Conservation (phyloP, 768 basidiomycete species). For the Hericium alpestre region DNA sequence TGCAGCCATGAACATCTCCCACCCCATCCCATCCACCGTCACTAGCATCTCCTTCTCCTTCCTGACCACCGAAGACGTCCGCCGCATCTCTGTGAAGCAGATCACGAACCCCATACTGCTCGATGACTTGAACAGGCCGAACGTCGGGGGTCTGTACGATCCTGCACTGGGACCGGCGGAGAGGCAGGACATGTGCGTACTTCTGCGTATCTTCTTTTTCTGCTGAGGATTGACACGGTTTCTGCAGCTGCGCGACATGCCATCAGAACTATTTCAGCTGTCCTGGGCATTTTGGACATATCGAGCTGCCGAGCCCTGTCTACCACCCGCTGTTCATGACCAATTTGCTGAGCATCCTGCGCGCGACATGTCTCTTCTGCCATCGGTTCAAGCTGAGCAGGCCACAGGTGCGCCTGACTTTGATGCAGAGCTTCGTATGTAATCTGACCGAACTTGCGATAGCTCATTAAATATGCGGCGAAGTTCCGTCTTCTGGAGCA, state of each 20-base stretch:
- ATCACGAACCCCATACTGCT: conserved; percentile 87
- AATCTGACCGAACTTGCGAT: neutral
- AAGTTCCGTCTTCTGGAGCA: conserved; percentile 83
- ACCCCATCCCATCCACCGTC: conserved; percentile 79
- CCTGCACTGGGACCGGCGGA: conserved; percentile 87
- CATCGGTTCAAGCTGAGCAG: conserved; percentile 80
- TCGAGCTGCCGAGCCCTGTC: conserved; percentile 89
- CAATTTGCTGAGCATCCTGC: conserved; percentile 78
- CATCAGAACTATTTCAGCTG: conserved; percentile 87
- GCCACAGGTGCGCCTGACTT: conserved; percentile 42
- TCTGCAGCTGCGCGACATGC: conserved; percentile 81
- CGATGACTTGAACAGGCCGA: conserved; percentile 89
- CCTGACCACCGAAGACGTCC: conserved; percentile 77
- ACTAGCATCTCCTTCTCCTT: conserved; percentile 87
- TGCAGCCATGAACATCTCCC: conserved; percentile 73
- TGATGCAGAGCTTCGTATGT: neutral
- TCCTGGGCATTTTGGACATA: conserved; percentile 97
- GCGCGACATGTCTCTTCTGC: conserved; percentile 88
- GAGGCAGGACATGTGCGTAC: conserved; percentile 78
- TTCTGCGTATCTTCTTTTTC: neutral
- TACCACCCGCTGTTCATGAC: conserved; percentile 95
- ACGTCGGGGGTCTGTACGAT: conserved; percentile 88
- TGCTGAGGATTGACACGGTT: conserved; percentile 1
- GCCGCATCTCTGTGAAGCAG: conserved; percentile 94
- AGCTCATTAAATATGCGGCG: conserved; percentile 78